Percentiles rank a stretch among this genome's conserved stretches.
Conservation (phyloP, 345 rosid genomes). For the Salix brachista region DNA sequence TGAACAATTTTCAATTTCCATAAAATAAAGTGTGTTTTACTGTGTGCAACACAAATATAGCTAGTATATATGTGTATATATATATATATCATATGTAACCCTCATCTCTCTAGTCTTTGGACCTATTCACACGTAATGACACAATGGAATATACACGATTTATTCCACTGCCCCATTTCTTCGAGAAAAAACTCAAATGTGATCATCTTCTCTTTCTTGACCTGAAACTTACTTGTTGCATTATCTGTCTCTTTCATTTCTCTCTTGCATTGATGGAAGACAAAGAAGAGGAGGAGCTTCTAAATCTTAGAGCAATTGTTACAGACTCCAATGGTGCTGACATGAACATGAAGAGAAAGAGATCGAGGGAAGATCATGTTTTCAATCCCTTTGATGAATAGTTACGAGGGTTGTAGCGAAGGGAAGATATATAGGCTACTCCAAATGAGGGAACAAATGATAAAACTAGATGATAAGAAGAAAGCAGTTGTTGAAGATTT, state of each 20-base stretch:
- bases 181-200: too few species aligned
- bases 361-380: conserved; percentile 15
- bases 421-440: conserved; percentile 46
- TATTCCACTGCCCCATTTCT: too few species aligned
- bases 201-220: too few species aligned
- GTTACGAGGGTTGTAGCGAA: conserved; percentile 31
- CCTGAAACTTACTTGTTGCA: too few species aligned
- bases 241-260: too few species aligned
- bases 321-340: conserved; percentile 14
- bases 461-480: conserved; percentile 33
- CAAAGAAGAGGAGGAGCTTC: too few species aligned
- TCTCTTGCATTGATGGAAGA: too few species aligned
- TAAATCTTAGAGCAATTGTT: conserved; percentile 36
- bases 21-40: too few species aligned
- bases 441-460: conserved; percentile 54
- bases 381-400: conserved; percentile 2
- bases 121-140: conserved; percentile 28
- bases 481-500: conserved; percentile 31
- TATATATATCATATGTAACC: too few species aligned
- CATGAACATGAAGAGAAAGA: conserved; percentile 33
- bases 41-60: too few species aligned
- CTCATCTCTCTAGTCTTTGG: background rate
- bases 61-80: too few species aligned
- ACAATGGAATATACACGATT: conserved; percentile 23
- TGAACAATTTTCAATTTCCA: background rate